A percentile compares a stretch with the other conserved stretches of the same genome.
phyloP scores from a whole-genome alignment of 768 basidiomycete species.

The Exidia glandulosa region DNA sequence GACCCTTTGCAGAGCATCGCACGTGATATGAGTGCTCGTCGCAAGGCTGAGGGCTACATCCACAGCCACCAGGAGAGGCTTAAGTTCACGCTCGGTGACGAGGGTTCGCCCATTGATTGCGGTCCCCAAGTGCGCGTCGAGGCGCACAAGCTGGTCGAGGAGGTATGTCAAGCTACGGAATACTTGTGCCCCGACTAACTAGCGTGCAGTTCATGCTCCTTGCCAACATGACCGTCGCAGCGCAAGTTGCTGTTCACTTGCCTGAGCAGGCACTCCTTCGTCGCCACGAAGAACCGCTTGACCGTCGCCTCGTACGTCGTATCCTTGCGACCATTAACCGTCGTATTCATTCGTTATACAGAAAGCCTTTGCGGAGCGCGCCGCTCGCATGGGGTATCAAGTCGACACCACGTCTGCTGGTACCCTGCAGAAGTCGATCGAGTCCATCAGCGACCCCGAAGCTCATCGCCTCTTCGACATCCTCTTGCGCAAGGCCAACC shows the following conservation, averaged over 20 bases:
- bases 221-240: constrained; percentile 81
- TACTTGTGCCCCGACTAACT: constrained; percentile 3
- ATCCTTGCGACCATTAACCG: not conserved
- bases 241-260: constrained; percentile 85
- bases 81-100: constrained; percentile 68
- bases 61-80: constrained; percentile 58
- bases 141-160: constrained; percentile 77
- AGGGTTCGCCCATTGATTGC: constrained; percentile 73
- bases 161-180: constrained; percentile 38
- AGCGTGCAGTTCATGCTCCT: constrained; percentile 77
- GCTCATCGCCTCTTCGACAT: constrained; percentile 73
- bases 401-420: constrained; percentile 75
- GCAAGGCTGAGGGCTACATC: constrained; percentile 75
- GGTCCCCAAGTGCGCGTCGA: constrained; percentile 50
- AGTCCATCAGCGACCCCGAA: constrained; percentile 59
- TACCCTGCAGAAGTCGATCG: constrained; percentile 74
- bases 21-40: constrained; percentile 54
- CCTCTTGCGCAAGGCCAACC: constrained; percentile 83
- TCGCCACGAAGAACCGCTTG: constrained; percentile 86
- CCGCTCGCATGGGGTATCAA: constrained; percentile 68
- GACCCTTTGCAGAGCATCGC: constrained; percentile 39
- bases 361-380: constrained; percentile 72
- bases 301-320: constrained; percentile 69
- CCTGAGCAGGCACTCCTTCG: constrained; percentile 96
- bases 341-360: constrained; percentile 18